Conservation (phyloP, 352 stramenopile genomes). For the Phytophthora pluvialis region DNA sequence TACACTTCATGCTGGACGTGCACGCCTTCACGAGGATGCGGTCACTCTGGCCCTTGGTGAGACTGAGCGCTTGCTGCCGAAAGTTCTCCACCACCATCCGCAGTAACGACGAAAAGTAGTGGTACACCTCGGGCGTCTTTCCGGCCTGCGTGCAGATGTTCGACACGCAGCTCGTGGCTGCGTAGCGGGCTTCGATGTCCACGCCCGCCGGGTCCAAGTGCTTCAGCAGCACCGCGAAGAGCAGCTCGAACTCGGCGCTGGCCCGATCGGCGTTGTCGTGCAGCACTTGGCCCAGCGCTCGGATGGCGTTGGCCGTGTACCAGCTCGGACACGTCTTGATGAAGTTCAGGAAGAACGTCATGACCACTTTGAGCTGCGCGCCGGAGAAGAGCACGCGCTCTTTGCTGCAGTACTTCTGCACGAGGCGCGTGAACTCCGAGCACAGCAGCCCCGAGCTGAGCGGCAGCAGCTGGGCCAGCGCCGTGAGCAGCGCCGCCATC, state of each 20-base stretch:
- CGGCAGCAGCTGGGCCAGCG: constrained; percentile 65
- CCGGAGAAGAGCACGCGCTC: constrained; percentile 73
- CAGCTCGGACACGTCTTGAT: constrained; percentile 79
- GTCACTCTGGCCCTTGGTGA: constrained; percentile 70
- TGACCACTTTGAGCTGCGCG: constrained; percentile 62
- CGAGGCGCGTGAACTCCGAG: constrained; percentile 79
- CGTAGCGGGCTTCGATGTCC: constrained; percentile 86
- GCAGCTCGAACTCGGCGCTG: constrained; percentile 58
- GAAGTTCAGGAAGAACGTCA: constrained; percentile 78
- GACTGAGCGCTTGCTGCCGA: constrained; percentile 71
- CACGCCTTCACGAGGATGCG: constrained; percentile 85
- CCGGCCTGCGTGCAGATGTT: constrained; percentile 75
- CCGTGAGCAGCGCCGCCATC: constrained; percentile 65
- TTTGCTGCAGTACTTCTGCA: constrained; percentile 80
- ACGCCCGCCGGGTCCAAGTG: constrained; percentile 80
- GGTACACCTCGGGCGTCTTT: constrained; percentile 75
- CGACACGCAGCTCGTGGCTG: constrained; percentile 84
- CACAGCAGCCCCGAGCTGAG: constrained; percentile 75
- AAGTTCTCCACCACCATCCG: constrained; percentile 89
- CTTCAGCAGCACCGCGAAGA: constrained; percentile 75
- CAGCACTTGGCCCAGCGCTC: constrained; percentile 73
- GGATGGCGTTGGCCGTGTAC: constrained; percentile 76
- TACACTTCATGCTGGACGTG: constrained; percentile 88
- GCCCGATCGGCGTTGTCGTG: constrained; percentile 83
- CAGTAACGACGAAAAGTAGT: constrained; percentile 76